Conservation (phyloP, 225 moss, liverwort and hornwort genomes). For the Straminergon stramineum region DNA sequence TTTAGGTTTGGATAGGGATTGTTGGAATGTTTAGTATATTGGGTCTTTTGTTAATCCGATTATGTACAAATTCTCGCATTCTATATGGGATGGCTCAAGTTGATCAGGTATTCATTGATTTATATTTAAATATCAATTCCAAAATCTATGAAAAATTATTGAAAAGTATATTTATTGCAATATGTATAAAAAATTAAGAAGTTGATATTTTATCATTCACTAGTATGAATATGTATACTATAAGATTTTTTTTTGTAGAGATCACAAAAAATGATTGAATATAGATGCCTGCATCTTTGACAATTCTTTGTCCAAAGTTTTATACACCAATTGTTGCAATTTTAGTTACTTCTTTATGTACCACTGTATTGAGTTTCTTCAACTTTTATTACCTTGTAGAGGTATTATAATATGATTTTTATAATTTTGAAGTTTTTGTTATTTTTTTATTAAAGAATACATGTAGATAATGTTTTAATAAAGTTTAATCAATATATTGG, state of each 20-base stretch:
- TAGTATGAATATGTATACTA: neutral
- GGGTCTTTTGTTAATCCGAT: constrained; percentile 52
- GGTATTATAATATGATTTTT: neutral
- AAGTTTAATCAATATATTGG: no score
- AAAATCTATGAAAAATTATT: neutral
- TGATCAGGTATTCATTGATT: constrained; percentile 34
- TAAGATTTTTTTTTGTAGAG: neutral
- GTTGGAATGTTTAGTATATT: constrained; percentile 46
- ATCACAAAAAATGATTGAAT: neutral
- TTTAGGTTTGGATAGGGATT: constrained; percentile 55
- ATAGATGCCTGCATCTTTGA: constrained; percentile 35
- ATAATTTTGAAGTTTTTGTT: no score
- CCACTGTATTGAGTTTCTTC: constrained; percentile 45
- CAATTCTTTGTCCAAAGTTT: constrained; percentile 27
- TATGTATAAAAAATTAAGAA: no score
- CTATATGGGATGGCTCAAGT: constrained; percentile 91
- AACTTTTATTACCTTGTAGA: constrained; percentile 54
- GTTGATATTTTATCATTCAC: neutral
- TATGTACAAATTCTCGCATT: constrained; percentile 62
- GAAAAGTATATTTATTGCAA: neutral
- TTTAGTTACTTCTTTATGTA: constrained; percentile 41
- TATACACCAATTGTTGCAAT: constrained; percentile 69
- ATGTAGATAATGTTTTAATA: no score
- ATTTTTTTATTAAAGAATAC: no score
- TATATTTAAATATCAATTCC: neutral